Evolutionary conservation across 345 rosid species (phyloP).

Genomic region (Camelina hispida): DNA sequence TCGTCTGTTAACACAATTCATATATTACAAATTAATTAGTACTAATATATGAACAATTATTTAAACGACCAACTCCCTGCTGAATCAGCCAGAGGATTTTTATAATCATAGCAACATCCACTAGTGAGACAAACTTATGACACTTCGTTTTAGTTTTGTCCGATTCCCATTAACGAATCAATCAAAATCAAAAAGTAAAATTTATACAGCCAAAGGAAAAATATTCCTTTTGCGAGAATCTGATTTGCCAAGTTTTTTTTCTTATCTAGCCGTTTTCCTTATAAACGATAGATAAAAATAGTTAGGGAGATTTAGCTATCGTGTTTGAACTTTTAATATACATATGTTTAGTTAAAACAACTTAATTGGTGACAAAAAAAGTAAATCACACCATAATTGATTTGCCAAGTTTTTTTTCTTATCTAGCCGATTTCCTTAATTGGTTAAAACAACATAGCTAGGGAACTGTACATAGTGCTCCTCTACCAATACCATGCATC

Average conservation of each 20-base stretch:
- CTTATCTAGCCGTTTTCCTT: slow-evolving; percentile 2
- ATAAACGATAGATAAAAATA: no score
- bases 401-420: no score
- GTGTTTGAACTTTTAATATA: not conserved
- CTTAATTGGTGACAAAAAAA: no score
- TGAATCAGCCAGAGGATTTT: slow-evolving; percentile 19
- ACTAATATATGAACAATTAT: slow-evolving; percentile 8
- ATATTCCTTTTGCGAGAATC: slow-evolving; percentile 10
- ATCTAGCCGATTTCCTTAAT: no score
- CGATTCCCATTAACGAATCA: slow-evolving; percentile 39
- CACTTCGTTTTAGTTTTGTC: slow-evolving; percentile 38
- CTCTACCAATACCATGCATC: not conserved
- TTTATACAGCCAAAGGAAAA: slow-evolving; percentile 16
- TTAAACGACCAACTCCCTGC: slow-evolving; percentile 1
- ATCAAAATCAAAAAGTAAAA: slow-evolving; percentile 29
- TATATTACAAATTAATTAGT: slow-evolving; percentile 11
- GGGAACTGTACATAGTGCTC: not conserved
- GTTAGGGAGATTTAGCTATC: not conserved
- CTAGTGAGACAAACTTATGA: slow-evolving; percentile 43
- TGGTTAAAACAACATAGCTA: not conserved
- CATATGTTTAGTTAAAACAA: not conserved
- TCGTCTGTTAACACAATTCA: slow-evolving; percentile 58
- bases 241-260: slow-evolving; percentile 23
- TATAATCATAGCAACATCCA: slow-evolving; percentile 39
- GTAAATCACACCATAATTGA: no score